Conservation (phyloP, 345 rosid genomes). For the Cardiospermum halicacabum region DNA sequence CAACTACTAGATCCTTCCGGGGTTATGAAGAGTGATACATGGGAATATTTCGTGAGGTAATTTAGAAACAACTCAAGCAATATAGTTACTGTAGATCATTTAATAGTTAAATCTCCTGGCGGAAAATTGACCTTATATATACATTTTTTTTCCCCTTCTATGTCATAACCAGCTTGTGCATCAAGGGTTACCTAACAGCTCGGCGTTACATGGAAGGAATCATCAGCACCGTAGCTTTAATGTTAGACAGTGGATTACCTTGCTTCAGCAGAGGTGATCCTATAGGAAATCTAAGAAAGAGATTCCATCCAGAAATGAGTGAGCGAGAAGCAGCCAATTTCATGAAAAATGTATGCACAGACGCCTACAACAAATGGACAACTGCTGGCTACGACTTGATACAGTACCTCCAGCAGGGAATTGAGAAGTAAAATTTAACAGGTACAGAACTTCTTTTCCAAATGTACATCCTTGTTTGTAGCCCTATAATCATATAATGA, state of each 20-base stretch:
- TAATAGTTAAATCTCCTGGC: neutral
- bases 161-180: conserved; percentile 60
- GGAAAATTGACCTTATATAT: neutral
- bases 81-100: too few species aligned
- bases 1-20: conserved; percentile 91
- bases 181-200: conserved; percentile 87
- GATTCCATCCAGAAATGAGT: conserved; percentile 94
- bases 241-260: conserved; percentile 97
- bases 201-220: conserved; percentile 90
- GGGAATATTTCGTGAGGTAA: conserved; percentile 82
- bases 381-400: conserved; percentile 94
- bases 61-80: too few species aligned
- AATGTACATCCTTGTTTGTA: conserved; percentile 33
- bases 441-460: neutral
- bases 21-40: conserved; percentile 86
- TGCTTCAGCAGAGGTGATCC: conserved; percentile 98
- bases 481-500: conserved; percentile 8
- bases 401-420: conserved; percentile 94
- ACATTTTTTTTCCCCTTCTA: too few species aligned
- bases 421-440: conserved; percentile 59
- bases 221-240: conserved; percentile 69
- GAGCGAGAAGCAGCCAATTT: conserved; percentile 96
- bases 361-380: conserved; percentile 96
- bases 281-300: conserved; percentile 91
- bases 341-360: conserved; percentile 80